Evolutionary conservation across 495 filamentous ascomycete genomes (phyloP), one percentile per base, ranked within the genome.

Genomic region (Hypoxylon trugodes): DNA sequence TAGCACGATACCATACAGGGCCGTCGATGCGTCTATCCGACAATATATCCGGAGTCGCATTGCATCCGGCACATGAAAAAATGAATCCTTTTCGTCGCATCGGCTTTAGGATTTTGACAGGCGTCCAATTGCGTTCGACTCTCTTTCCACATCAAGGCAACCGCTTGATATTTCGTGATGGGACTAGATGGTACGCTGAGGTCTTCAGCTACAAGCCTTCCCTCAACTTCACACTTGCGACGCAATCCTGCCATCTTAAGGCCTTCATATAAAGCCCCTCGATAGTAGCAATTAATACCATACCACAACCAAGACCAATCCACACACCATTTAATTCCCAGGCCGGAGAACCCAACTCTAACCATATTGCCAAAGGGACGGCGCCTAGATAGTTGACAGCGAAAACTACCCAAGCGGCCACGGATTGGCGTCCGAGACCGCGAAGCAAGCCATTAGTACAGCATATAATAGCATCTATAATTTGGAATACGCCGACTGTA

Each of bases 331-430:
- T 75, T 35, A 91, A 74, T 6, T 82, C 81, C 83, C 83, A 87
- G 16, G 73, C 70, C 5, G 89, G 59, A 2, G 72, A 72, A 0
- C 80, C 83, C 66, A 92, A 86, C 0, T 83, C 84, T 1, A 84
- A 79, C 18, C 83, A 83, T 65, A 90, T 84, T 35, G 88, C 90
- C 38, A 92, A 76, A 0, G 90, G 90, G 70, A 93, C 84, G 2
- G 86, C 89, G 37, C 90, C 80, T 9, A 73, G 78, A 73, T 93
- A 93, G 72, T 92, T 92, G 37, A 86, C 85, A 48, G 87, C 82
- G 0, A 91, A 70, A 49, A 86, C 87, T 13, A 91, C 83, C 68
- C 89, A 91, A 3, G 89, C 89, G 2, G 89, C 90, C 15, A 93
- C 76, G 41, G 88, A 86, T 63, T 93, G 90, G 45, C 87, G 79